A percentile compares a stretch with the other conserved stretches of the same genome.
Conservation (phyloP, 305 asterid species). For the Ruellia speciosa region DNA sequence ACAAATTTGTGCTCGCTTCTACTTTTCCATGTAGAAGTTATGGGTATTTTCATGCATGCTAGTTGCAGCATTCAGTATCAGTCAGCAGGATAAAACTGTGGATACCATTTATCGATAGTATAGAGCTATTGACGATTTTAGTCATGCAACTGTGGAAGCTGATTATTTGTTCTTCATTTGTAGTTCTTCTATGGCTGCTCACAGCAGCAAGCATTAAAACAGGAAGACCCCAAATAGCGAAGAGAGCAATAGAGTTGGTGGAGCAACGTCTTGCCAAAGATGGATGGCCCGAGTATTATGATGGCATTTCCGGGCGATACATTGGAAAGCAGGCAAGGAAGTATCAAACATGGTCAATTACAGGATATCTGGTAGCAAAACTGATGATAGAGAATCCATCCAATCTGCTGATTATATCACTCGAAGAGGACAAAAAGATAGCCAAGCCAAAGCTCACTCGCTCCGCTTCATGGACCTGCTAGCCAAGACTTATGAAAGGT, state of each 20-base stretch:
- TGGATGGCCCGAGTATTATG: conserved; percentile 74
- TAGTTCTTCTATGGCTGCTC: conserved; percentile 60
- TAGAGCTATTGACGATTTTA: background rate
- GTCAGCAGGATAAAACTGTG: too few relatives aligned
- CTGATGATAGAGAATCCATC: conserved; percentile 62
- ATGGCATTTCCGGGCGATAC: conserved; percentile 47
- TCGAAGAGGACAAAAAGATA: conserved; percentile 50
- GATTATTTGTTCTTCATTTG: conserved; percentile 18
- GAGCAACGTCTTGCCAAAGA: conserved; percentile 49
- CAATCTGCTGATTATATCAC: conserved; percentile 38
- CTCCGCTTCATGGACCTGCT: conserved; percentile 42
- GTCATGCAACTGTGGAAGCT: background rate
- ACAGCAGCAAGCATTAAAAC: conserved; percentile 69
- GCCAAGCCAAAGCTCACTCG: conserved; percentile 42
- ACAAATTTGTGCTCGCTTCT: too few relatives aligned
- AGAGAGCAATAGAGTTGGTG: conserved; percentile 49
- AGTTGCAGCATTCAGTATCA: background rate
- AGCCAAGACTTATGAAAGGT: conserved; percentile 3
- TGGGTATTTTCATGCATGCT: background rate
- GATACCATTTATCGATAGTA: background rate
- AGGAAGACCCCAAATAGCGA: conserved; percentile 54
- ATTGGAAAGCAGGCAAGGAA: conserved; percentile 66
- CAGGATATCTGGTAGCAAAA: conserved; percentile 57
- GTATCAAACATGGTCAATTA: conserved; percentile 53
- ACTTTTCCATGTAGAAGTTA: too few relatives aligned